These are phyloP conservation scores for Scheffersomyces illinoinensis DNA, from an alignment of 1,139 yeast genomes.

Conservation along the genomic window DNA sequence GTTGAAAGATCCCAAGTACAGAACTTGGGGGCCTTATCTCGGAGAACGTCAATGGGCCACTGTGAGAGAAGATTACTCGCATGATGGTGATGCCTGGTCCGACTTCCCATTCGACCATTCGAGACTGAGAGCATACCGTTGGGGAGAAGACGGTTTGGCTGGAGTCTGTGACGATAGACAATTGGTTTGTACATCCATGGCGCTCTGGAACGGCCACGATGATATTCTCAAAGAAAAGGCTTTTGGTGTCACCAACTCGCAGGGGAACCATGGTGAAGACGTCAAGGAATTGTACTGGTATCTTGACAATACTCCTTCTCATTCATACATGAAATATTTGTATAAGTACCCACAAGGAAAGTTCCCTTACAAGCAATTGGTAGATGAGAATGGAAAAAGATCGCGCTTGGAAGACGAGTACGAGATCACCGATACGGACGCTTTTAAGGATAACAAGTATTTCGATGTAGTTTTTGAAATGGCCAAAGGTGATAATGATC, in stretches of 20 bases:
- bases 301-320: conserved; percentile 90
- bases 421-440: conserved; percentile 75
- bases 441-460: conserved; percentile 77
- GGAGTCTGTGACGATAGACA: conserved; percentile 91
- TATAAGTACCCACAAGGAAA: conserved; percentile 88
- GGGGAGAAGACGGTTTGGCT: conserved; percentile 98
- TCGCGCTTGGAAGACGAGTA: conserved; percentile 65
- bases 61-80: conserved; percentile 89
- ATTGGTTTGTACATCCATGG: conserved; percentile 72
- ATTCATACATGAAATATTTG: conserved; percentile 87
- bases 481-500: conserved; percentile 85
- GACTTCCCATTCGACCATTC: conserved; percentile 90
- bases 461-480: conserved; percentile 90
- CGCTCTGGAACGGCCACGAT: conserved; percentile 92
- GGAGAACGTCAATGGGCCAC: conserved; percentile 95
- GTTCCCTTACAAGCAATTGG: conserved; percentile 80
- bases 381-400: conserved; percentile 67
- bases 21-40: conserved; percentile 86
- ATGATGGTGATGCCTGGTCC: conserved; percentile 90
- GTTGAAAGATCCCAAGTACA: conserved; percentile 57
- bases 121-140: conserved; percentile 78
- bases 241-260: conserved; percentile 89
- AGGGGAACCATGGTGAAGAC: conserved; percentile 96
- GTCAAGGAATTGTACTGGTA: conserved; percentile 82
- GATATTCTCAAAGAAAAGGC: conserved; percentile 82